phyloP scores from a whole-genome alignment of 2,329 filamentous ascomycete species.

The Neonectria neomacrospora region DNA sequence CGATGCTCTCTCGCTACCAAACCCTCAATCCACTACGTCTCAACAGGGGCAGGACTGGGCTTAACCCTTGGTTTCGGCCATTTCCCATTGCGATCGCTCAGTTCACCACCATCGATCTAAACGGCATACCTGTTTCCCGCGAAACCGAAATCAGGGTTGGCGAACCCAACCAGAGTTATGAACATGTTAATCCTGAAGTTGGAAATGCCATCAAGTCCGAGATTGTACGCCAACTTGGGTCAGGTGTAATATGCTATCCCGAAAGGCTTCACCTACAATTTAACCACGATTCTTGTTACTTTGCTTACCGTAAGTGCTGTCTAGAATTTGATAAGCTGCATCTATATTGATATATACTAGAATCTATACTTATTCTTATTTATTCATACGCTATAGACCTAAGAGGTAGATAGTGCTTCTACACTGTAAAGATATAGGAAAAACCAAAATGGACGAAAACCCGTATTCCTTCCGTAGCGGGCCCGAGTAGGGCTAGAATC shows the following conservation, averaged over 20 bases:
- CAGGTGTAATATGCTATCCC: not conserved
- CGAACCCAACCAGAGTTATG: slow-evolving; percentile 25
- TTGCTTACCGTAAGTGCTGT: slow-evolving; percentile 16
- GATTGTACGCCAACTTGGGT: not conserved
- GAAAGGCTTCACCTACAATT: slow-evolving; percentile 23
- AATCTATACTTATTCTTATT: no score
- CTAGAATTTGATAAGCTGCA: not conserved
- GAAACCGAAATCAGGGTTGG: slow-evolving; percentile 30
- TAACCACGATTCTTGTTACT: slow-evolving; percentile 17
- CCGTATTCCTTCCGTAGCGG: no score
- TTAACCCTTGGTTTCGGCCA: slow-evolving; percentile 2
- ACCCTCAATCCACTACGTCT: not conserved
- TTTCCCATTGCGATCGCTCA: slow-evolving; percentile 23
- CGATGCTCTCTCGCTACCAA: slow-evolving; percentile 1
- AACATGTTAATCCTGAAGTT: slow-evolving; percentile 31
- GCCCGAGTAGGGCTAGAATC: no score
- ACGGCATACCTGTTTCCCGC: slow-evolving; percentile 17
- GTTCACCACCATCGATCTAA: slow-evolving; percentile 30
- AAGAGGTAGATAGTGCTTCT: no score
- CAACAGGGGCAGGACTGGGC: not conserved
- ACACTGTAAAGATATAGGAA: no score
- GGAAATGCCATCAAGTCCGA: slow-evolving; percentile 31
- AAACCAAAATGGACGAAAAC: no score
- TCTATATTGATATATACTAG: no score
- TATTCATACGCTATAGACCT: no score